Conservation (phyloP, 306 rosid species). For the Quercus mongolica region DNA sequence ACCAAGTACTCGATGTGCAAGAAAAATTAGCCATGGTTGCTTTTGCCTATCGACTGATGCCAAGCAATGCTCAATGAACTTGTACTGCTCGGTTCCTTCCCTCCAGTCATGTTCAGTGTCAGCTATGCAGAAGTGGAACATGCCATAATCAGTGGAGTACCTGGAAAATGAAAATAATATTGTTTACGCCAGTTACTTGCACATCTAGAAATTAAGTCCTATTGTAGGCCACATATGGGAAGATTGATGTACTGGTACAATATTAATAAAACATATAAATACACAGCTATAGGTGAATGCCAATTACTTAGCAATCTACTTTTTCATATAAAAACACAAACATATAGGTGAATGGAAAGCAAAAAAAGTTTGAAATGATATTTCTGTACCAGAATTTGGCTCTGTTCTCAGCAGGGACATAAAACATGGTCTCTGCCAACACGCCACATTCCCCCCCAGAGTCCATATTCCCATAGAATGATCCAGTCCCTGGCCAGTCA, state of each 20-base stretch:
- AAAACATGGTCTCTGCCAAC: slow-evolving; percentile 77
- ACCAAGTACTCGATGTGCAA: slow-evolving; percentile 91
- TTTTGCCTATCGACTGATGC: slow-evolving; percentile 85
- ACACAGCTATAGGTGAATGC: background rate
- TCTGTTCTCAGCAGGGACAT: slow-evolving; percentile 84
- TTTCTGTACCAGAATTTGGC: slow-evolving; percentile 68
- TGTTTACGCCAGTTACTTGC: background rate
- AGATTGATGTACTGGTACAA: background rate
- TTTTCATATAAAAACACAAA: background rate
- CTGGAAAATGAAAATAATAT: slow-evolving; percentile 29
- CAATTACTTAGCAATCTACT: background rate
- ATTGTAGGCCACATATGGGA: background rate
- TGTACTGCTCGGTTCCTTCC: slow-evolving; percentile 78
- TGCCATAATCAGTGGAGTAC: slow-evolving; percentile 79
- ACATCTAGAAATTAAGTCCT: background rate
- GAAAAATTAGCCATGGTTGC: slow-evolving; percentile 95
- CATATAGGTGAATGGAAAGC: background rate
- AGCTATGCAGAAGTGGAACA: slow-evolving; percentile 91
- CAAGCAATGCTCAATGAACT: slow-evolving; percentile 81
- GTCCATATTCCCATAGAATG: slow-evolving; percentile 76
- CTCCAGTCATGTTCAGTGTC: slow-evolving; percentile 95
- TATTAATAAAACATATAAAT: background rate
- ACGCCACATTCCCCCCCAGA: slow-evolving; percentile 99
- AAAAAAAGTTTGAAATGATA: background rate
- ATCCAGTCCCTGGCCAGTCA: slow-evolving; percentile 89